A percentile compares a stretch with the other conserved stretches of the same genome.
These are phyloP conservation scores for Phytophthora sp. DNA, from an alignment of 352 stramenopile genomes.

Conservation along the genomic window DNA sequence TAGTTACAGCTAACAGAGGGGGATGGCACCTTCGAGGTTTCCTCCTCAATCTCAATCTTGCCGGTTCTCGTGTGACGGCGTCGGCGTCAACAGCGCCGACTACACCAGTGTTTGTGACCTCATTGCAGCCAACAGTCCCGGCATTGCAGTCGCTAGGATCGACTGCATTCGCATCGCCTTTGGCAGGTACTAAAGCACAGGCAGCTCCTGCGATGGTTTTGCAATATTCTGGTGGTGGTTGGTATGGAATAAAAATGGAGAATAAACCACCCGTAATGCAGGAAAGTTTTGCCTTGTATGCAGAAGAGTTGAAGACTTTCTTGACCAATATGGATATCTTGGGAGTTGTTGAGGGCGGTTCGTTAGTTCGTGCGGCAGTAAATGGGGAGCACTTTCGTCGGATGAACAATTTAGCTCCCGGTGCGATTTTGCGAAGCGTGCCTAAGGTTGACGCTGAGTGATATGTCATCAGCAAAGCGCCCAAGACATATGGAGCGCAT, in stretches of 20 bases:
- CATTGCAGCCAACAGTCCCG: not conserved
- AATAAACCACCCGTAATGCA: conserved; percentile 4
- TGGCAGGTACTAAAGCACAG: not conserved
- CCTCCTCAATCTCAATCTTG: conserved; percentile 10
- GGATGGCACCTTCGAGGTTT: conserved; percentile 9
- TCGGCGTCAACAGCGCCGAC: not conserved
- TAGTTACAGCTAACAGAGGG: not conserved
- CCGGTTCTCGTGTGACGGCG: not conserved
- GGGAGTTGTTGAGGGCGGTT: not conserved
- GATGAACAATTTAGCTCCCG: conserved; percentile 7
- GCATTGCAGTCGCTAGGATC: not conserved
- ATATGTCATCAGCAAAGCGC: conserved; percentile 9
- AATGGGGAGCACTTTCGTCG: not conserved
- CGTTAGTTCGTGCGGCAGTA: not conserved
- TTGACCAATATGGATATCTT: not conserved
- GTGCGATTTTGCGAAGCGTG: conserved; percentile 1
- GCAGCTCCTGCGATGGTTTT: not conserved
- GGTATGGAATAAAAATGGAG: conserved; percentile 2
- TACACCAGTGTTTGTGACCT: not conserved
- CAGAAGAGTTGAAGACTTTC: conserved; percentile 8
- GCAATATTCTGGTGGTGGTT: conserved; percentile 2
- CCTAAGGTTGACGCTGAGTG: conserved; percentile 7
- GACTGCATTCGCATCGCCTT: not conserved
- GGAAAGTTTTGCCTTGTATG: conserved; percentile 8
- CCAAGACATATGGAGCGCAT: not conserved